Percentiles rank a stretch among this genome's conserved stretches.
phyloP scores from a whole-genome alignment of 2,329 filamentous ascomycete genomes.

The Gaeumannomyces sp. region DNA sequence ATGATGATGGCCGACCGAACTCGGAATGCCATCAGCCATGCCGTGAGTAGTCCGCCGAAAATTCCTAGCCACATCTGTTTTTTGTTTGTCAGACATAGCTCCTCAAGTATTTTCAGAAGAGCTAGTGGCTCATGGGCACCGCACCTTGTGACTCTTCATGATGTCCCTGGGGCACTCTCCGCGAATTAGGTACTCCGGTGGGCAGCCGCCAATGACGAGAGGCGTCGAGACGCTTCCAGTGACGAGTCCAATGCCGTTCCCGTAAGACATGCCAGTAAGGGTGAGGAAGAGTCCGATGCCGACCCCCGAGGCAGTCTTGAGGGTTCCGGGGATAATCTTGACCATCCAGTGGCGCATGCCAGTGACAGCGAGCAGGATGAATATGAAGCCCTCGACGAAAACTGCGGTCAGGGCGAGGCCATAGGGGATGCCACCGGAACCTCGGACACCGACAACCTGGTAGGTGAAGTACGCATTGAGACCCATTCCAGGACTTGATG shows the following conservation, averaged over 20 bases:
- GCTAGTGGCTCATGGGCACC: constrained; percentile 13
- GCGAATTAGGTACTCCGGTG: constrained; percentile 42
- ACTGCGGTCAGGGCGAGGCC: constrained; percentile 56
- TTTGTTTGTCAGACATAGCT: not conserved
- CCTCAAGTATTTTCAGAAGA: not conserved
- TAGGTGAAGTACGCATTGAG: constrained; percentile 64
- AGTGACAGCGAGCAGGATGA: constrained; percentile 57
- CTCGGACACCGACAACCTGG: constrained; percentile 58
- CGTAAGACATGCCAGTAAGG: constrained; percentile 65
- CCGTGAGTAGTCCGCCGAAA: constrained; percentile 72
- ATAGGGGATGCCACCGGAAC: constrained; percentile 51
- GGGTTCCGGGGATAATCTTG: constrained; percentile 53
- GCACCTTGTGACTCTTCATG: constrained; percentile 71
- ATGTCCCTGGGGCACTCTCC: constrained; percentile 46
- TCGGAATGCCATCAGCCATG: constrained; percentile 72
- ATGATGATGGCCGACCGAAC: constrained; percentile 71
- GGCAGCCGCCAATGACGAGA: constrained; percentile 70
- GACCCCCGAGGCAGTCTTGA: constrained; percentile 60
- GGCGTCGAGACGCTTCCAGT: constrained; percentile 66
- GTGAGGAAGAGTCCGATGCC: constrained; percentile 61
- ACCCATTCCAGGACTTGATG: constrained; percentile 58
- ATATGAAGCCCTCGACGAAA: constrained; percentile 59
- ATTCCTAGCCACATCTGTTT: constrained; percentile 78
- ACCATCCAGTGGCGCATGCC: constrained; percentile 70
- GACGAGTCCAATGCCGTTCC: constrained; percentile 75